Conservation (phyloP, 2,329 filamentous ascomycete genomes). For the Ophiostoma montium region DNA sequence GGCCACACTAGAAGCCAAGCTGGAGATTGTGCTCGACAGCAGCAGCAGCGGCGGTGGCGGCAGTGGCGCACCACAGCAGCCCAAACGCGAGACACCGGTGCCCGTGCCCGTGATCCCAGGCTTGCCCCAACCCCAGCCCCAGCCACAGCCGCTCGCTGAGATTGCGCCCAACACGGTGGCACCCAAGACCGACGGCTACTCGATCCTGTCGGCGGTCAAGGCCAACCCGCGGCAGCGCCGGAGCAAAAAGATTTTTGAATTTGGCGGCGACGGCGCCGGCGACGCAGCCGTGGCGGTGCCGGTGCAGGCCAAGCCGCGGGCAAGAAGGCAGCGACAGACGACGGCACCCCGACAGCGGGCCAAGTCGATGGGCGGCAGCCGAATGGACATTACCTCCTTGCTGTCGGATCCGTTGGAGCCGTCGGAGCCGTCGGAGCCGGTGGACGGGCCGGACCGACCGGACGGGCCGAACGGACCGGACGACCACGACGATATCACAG, state of each 20-base stretch:
- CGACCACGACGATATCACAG: not conserved
- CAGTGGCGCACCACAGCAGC: not conserved
- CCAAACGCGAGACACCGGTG: not conserved
- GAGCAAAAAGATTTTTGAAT: slow-evolving; percentile 10
- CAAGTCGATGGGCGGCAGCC: slow-evolving; percentile 4
- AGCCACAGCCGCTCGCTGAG: not conserved
- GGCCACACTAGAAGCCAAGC: slow-evolving; percentile 2
- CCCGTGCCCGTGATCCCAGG: not conserved
- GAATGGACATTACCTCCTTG: not conserved
- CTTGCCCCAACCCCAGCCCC: not conserved
- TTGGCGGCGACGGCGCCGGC: not conserved
- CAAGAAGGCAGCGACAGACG: not conserved
- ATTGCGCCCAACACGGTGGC: not conserved
- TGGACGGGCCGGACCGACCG: not conserved
- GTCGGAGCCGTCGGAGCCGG: not conserved
- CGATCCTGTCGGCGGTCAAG: slow-evolving; percentile 39
- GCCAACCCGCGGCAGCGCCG: slow-evolving; percentile 20
- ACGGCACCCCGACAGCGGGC: not conserved
- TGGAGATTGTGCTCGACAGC: not conserved
- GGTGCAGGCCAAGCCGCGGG: not conserved
- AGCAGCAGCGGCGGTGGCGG: too few relatives aligned
- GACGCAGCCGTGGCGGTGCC: not conserved
- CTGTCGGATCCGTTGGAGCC: not conserved
- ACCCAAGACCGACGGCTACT: slow-evolving; percentile 14
- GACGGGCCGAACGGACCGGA: not conserved